phyloP scores from a whole-genome alignment of 2,329 filamentous ascomycete species.

The Diaporthe caulivora region DNA sequence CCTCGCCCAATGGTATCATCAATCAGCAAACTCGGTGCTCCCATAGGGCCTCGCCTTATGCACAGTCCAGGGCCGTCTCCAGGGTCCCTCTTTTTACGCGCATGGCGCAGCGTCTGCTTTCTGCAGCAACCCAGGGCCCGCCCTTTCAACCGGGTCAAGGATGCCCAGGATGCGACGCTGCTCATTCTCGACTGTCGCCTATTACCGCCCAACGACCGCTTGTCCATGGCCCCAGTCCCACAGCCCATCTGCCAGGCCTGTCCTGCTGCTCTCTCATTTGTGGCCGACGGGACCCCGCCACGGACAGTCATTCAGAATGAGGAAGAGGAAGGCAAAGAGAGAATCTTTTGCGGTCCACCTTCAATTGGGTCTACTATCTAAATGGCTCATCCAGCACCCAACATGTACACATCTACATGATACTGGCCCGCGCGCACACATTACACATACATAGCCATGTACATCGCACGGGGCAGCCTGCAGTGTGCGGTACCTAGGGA shows the following conservation, averaged over 20 bases:
- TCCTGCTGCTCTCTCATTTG: conserved; percentile 21
- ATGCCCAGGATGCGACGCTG: conserved; percentile 26
- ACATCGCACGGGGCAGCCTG: not conserved
- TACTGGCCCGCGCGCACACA: not conserved
- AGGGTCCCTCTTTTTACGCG: conserved; percentile 47
- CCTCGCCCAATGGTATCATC: conserved; percentile 51
- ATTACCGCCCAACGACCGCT: conserved; percentile 34
- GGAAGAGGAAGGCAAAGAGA: not conserved
- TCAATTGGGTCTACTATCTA: not conserved
- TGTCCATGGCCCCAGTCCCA: conserved; percentile 3
- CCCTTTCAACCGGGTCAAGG: conserved; percentile 29
- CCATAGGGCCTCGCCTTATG: conserved; percentile 57
- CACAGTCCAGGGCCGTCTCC: conserved; percentile 51
- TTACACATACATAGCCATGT: not conserved
- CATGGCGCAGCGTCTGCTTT: conserved; percentile 56
- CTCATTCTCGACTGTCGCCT: conserved; percentile 28
- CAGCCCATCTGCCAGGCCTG: conserved; percentile 16
- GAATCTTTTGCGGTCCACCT: conserved; percentile 1
- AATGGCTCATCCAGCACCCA: conserved; percentile 9
- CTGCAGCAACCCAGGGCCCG: conserved; percentile 43
- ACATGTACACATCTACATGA: not conserved
- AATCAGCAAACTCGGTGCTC: conserved; percentile 48
- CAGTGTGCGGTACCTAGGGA: conserved; percentile 2
- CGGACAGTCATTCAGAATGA: not conserved
- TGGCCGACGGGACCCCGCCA: conserved; percentile 1